phyloP scores from a whole-genome alignment of 805 yeast species.

The Komagataella pseudopastoris region DNA sequence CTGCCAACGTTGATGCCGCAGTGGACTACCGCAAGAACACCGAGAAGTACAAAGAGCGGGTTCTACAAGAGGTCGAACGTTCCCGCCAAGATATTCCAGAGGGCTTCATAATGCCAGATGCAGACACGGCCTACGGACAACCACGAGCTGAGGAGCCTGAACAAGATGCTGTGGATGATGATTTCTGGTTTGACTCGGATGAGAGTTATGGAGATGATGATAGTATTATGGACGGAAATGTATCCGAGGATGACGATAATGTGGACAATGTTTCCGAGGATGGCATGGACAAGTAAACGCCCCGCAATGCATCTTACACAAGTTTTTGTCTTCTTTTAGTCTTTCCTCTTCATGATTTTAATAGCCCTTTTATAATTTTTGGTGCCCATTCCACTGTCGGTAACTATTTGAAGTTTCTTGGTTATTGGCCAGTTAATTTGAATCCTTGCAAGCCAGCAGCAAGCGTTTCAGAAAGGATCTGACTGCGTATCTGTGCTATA shows the following conservation, averaged over 20 bases:
- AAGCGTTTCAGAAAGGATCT: not conserved
- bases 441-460: not conserved
- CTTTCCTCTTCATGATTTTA: not conserved
- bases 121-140: constrained; percentile 44
- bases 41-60: constrained; percentile 62
- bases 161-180: constrained; percentile 9
- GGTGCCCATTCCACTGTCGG: not conserved
- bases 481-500: not conserved
- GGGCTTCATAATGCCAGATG: constrained; percentile 72
- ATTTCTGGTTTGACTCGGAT: constrained; percentile 8
- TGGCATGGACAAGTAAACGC: constrained; percentile 5
- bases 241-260: constrained; percentile 4
- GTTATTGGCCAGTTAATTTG: not conserved
- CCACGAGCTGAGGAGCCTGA: constrained; percentile 5
- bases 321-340: not conserved
- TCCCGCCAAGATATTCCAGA: constrained; percentile 79
- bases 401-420: not conserved
- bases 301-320: not conserved
- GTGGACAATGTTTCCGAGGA: not conserved
- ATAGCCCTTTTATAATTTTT: not conserved
- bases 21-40: constrained; percentile 78
- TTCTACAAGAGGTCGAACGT: constrained; percentile 68
- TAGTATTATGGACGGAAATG: constrained; percentile 7
- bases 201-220: constrained; percentile 1
- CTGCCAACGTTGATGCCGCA: constrained; percentile 95